phyloP scores from a whole-genome alignment of 2,329 filamentous ascomycete genomes.

The Monilinia fructicola region DNA sequence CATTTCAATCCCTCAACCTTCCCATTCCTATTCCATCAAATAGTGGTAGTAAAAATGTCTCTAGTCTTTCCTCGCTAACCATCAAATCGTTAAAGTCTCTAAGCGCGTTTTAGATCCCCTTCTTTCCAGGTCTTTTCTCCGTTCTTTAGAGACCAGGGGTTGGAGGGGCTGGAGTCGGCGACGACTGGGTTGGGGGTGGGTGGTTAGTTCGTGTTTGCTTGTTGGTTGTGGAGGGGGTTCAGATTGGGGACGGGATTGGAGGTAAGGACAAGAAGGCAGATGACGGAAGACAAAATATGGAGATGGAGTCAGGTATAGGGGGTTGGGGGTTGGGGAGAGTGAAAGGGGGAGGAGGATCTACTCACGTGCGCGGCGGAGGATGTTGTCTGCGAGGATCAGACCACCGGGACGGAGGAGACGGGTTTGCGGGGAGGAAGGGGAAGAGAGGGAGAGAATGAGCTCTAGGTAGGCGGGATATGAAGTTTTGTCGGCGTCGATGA shows the following conservation, averaged over 20 bases:
- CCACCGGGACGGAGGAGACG: conserved; percentile 51
- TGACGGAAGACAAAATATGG: not conserved
- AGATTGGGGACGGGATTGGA: no score
- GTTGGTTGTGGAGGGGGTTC: not conserved
- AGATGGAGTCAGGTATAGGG: not conserved
- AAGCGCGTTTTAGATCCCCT: conserved; percentile 55
- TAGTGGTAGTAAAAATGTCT: conserved; percentile 43
- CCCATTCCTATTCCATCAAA: conserved; percentile 45
- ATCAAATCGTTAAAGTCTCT: conserved; percentile 45
- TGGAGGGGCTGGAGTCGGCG: conserved; percentile 42
- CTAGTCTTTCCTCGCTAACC: conserved; percentile 39
- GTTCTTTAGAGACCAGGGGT: conserved; percentile 37
- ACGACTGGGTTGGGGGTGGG: conserved; percentile 41
- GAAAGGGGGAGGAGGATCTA: not conserved
- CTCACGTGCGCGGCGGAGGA: conserved; percentile 46
- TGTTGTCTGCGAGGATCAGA: conserved; percentile 56
- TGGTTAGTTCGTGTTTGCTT: not conserved
- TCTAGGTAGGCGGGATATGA: conserved; percentile 52
- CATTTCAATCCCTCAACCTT: conserved; percentile 32
- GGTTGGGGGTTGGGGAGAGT: no score
- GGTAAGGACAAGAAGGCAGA: not conserved
- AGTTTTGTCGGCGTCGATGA: conserved; percentile 55
- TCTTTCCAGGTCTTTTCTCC: conserved; percentile 31
- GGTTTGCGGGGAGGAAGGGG: conserved; percentile 18
- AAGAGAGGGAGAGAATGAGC: conserved; percentile 46